phyloP scores from a whole-genome alignment of 2,329 filamentous ascomycete species.

The Myriosclerotinia curreyana region DNA sequence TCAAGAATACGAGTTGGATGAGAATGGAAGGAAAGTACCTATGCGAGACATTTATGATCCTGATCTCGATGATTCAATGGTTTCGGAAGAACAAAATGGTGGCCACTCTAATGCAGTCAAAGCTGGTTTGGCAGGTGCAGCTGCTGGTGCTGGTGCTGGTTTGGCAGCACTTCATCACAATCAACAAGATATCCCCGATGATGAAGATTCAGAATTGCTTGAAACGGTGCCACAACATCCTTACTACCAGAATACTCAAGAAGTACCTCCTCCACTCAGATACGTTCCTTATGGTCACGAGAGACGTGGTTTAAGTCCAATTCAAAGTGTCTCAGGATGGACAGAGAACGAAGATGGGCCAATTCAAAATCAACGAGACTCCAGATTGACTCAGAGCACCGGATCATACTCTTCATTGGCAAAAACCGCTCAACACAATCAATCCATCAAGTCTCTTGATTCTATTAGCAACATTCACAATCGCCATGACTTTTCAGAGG shows the following conservation, averaged over 20 bases:
- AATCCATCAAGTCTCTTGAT: slow-evolving; percentile 52
- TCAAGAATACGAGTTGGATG: slow-evolving; percentile 39
- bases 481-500: slow-evolving; percentile 38
- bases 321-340: slow-evolving; percentile 89
- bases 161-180: slow-evolving; percentile 42
- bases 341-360: slow-evolving; percentile 60
- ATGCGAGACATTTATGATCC: slow-evolving; percentile 32
- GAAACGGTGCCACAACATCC: slow-evolving; percentile 20
- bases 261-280: slow-evolving; percentile 61
- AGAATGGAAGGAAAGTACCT: slow-evolving; percentile 38
- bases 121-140: slow-evolving; percentile 35
- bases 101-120: slow-evolving; percentile 32
- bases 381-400: slow-evolving; percentile 50
- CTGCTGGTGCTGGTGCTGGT: slow-evolving; percentile 41
- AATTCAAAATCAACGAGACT: slow-evolving; percentile 50
- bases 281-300: slow-evolving; percentile 68
- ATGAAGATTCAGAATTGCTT: slow-evolving; percentile 33
- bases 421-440: slow-evolving; percentile 51
- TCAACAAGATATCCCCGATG: slow-evolving; percentile 27
- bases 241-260: slow-evolving; percentile 46
- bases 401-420: slow-evolving; percentile 62
- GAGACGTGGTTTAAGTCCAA: slow-evolving; percentile 75
- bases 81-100: slow-evolving; percentile 38
- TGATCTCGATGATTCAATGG: slow-evolving; percentile 31
- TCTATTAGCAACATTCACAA: slow-evolving; percentile 36